Evolutionary conservation across 345 rosid genomes (phyloP).

Genomic region (Clausena lansium): DNA sequence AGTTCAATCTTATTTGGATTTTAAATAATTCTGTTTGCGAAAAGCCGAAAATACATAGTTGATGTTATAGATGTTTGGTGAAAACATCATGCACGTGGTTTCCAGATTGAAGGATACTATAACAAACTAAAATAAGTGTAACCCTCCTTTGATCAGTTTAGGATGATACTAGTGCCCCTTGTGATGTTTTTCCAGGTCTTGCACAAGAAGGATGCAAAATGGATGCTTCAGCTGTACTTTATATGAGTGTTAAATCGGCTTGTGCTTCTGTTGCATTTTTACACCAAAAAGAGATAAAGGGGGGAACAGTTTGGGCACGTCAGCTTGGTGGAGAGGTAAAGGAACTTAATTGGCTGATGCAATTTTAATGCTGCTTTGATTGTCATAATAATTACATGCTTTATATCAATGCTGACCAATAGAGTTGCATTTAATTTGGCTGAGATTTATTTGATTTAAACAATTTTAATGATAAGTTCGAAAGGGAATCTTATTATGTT

Average conservation of each 20-base stretch:
- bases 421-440: not conserved
- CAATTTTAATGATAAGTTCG: not conserved
- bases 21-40: not conserved
- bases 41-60: not conserved
- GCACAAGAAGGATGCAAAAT: constrained; percentile 85
- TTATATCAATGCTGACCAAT: constrained; percentile 1
- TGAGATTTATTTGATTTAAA: constrained; percentile 1
- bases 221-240: constrained; percentile 87
- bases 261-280: constrained; percentile 53
- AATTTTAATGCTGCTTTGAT: not conserved
- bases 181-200: constrained; percentile 53
- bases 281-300: constrained; percentile 70
- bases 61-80: not conserved
- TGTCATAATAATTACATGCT: not conserved
- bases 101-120: not conserved
- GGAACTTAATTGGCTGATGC: not conserved
- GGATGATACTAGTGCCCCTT: constrained; percentile 10
- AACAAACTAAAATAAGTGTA: not conserved
- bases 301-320: constrained; percentile 81
- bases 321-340: constrained; percentile 98
- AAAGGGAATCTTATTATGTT: constrained; percentile 2
- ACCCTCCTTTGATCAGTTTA: constrained; percentile 8
- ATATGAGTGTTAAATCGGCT: constrained; percentile 76
- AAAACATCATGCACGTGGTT: not conserved
- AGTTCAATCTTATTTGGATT: not conserved